These are phyloP conservation scores for Polychaeton citri DNA, from an alignment of 2,329 filamentous ascomycete genomes.

Conservation along the genomic window DNA sequence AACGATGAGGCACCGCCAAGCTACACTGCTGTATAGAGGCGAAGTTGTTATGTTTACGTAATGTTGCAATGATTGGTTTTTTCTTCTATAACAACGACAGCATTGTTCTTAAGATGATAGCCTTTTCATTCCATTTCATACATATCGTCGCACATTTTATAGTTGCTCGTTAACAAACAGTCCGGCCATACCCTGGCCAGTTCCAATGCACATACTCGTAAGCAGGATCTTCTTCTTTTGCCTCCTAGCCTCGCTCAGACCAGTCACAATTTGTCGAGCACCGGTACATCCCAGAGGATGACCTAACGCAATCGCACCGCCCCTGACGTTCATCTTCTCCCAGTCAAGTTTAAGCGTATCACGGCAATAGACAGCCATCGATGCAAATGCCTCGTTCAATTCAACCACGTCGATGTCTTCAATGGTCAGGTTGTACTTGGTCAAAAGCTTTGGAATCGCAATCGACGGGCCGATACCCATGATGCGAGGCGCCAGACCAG, in stretches of 20 bases:
- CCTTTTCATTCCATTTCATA: not conserved
- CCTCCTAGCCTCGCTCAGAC: conserved; percentile 69
- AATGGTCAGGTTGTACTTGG: conserved; percentile 62
- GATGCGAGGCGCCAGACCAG: conserved; percentile 80
- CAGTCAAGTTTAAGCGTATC: conserved; percentile 50
- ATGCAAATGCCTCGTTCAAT: conserved; percentile 95
- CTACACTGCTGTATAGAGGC: not conserved
- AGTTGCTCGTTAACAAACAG: conserved; percentile 52
- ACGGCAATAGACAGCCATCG: conserved; percentile 86
- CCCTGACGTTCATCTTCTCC: conserved; percentile 67
- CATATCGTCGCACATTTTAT: conserved; percentile 8
- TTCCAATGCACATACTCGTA: conserved; percentile 77
- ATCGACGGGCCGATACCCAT: conserved; percentile 84
- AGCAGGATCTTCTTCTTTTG: conserved; percentile 82
- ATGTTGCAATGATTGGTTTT: too few relatives aligned
- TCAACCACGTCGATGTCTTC: conserved; percentile 82
- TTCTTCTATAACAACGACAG: too few relatives aligned
- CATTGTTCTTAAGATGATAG: too few relatives aligned
- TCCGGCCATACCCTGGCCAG: conserved; percentile 54
- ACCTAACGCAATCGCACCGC: conserved; percentile 71
- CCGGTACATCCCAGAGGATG: conserved; percentile 74
- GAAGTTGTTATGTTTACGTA: too few relatives aligned
- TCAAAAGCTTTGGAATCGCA: conserved; percentile 67
- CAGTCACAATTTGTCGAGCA: conserved; percentile 72
- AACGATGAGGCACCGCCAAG: not conserved